Conservation (phyloP, 768 basidiomycete genomes). For the Erythrobasidium yunnanense region DNA sequence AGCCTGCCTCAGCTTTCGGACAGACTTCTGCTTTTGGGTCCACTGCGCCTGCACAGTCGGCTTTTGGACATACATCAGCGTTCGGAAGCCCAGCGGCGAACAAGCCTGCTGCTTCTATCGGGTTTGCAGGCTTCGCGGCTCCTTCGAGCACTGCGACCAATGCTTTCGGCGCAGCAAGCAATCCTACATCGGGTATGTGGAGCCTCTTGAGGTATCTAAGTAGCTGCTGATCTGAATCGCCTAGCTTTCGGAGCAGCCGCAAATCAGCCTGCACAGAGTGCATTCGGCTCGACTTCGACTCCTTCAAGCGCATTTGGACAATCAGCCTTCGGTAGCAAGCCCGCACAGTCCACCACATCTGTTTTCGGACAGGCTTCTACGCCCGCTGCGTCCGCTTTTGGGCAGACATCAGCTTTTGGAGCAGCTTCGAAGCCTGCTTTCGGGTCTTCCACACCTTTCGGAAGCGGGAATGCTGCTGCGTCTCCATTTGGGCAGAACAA, state of each 20-base stretch:
- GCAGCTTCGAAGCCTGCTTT: background rate
- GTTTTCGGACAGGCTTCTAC: background rate
- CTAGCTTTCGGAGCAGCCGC: background rate
- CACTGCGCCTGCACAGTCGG: background rate
- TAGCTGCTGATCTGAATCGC: background rate
- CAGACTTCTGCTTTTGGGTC: conserved; percentile 3
- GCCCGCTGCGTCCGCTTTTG: background rate
- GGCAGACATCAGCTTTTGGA: conserved; percentile 5
- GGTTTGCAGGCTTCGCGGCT: no score
- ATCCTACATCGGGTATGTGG: no score
- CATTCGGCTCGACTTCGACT: background rate
- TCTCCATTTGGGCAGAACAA: no score
- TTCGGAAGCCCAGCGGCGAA: no score
- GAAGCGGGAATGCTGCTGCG: no score
- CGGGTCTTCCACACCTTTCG: background rate
- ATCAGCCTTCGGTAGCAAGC: background rate
- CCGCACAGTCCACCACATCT: background rate
- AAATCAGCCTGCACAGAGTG: no score
- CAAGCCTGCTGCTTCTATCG: no score
- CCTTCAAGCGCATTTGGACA: background rate
- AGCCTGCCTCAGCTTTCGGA: background rate
- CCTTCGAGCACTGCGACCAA: background rate
- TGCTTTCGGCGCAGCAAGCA: conserved; percentile 15
- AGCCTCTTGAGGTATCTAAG: no score
- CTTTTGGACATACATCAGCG: no score